Percentiles rank a stretch among this genome's conserved stretches.
Conservation (phyloP, 164 flowering plant genomes). For the Tetrastigma voinierianum region DNA sequence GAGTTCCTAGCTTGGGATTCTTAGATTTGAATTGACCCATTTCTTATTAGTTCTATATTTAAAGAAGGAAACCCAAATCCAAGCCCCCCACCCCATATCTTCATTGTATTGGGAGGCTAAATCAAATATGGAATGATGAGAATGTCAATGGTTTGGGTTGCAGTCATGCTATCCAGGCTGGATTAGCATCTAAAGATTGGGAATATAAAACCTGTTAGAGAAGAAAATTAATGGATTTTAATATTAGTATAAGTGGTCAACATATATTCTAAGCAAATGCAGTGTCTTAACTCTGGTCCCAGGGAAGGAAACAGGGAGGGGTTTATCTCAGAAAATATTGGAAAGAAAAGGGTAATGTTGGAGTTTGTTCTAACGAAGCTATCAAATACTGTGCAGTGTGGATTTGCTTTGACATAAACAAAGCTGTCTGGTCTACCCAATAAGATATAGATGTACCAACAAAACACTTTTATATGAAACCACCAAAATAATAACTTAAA, state of each 20-base stretch:
- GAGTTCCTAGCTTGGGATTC: background rate
- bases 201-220: background rate
- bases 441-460: too few relatives aligned
- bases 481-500: too few relatives aligned
- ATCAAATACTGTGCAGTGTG: too few relatives aligned
- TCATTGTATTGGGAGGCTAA: background rate
- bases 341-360: too few relatives aligned
- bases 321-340: too few relatives aligned
- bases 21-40: background rate
- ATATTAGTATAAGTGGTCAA: background rate
- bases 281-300: background rate
- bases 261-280: background rate
- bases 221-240: too few relatives aligned
- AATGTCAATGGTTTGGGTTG: conserved; percentile 3
- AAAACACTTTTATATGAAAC: too few relatives aligned
- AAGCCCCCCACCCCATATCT: background rate
- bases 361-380: too few relatives aligned
- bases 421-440: too few relatives aligned
- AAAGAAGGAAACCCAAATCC: background rate
- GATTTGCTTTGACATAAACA: too few relatives aligned
- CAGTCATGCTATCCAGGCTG: background rate
- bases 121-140: background rate
- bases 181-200: background rate
- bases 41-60: background rate
- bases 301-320: background rate